A percentile compares a stretch with the other conserved stretches of the same genome.
Conservation (phyloP, 352 stramenopile genomes). For the Phytopythium cucurbitacearum region DNA sequence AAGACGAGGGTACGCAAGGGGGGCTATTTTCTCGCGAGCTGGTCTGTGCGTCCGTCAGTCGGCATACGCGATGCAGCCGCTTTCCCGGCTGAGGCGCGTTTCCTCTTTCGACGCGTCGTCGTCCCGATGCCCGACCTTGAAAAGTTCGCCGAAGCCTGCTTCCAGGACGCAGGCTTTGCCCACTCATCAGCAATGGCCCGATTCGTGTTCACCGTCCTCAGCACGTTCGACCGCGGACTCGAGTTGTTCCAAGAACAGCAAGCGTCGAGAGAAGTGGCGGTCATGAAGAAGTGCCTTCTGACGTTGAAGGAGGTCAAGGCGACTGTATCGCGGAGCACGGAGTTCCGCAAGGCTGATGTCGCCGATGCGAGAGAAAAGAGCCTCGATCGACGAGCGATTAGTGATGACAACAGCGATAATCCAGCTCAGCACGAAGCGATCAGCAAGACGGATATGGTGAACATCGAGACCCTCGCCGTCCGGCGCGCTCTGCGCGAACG, state of each 20-base stretch:
- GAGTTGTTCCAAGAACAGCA: too few relatives aligned
- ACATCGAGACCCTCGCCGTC: too few relatives aligned
- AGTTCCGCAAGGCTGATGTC: too few relatives aligned
- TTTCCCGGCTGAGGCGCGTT: slow-evolving; percentile 17
- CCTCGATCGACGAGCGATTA: too few relatives aligned
- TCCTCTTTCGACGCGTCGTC: slow-evolving; percentile 37
- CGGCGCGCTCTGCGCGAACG: slow-evolving; percentile 31
- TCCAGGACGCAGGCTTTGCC: slow-evolving; percentile 31
- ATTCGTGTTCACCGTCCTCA: slow-evolving; percentile 25
- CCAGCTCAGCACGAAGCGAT: too few relatives aligned
- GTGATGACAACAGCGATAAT: too few relatives aligned
- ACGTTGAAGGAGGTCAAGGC: too few relatives aligned
- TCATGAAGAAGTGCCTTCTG: too few relatives aligned
- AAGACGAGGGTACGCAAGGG: slow-evolving; percentile 46
- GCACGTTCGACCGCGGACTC: slow-evolving; percentile 23
- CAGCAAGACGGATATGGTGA: too few relatives aligned
- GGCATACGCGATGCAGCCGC: slow-evolving; percentile 4
- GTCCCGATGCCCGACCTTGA: slow-evolving; percentile 34
- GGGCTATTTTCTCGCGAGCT: slow-evolving; percentile 28
- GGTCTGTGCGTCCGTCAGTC: background rate
- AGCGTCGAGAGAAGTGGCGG: too few relatives aligned
- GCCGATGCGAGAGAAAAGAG: too few relatives aligned
- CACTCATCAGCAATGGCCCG: slow-evolving; percentile 25
- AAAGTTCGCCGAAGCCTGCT: slow-evolving; percentile 34
- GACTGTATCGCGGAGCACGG: too few relatives aligned